Evolutionary conservation across 2,329 filamentous ascomycete genomes (phyloP).

Genomic region (Podosphaera fusca): DNA sequence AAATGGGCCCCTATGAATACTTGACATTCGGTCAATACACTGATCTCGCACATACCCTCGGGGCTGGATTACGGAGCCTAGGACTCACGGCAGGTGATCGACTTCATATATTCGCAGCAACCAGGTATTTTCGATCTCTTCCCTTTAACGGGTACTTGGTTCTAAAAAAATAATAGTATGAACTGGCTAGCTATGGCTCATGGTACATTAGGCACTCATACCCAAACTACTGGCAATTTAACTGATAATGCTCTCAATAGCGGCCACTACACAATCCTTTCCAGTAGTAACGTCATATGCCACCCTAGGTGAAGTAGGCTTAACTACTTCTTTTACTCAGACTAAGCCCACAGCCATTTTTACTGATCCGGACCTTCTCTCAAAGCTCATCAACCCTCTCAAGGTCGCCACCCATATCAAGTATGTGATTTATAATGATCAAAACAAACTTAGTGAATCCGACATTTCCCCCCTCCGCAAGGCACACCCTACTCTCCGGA

Average conservation of each 20-base stretch:
- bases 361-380: slow-evolving; percentile 55
- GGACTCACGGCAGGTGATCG: slow-evolving; percentile 42
- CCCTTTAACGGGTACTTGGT: not conserved
- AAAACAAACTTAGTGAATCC: slow-evolving; percentile 24
- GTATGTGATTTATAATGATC: slow-evolving; percentile 30
- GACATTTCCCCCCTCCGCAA: slow-evolving; percentile 26
- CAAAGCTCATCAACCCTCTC: slow-evolving; percentile 31
- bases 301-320: slow-evolving; percentile 61
- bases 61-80: slow-evolving; percentile 45
- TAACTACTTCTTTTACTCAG: slow-evolving; percentile 66
- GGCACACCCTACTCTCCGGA: slow-evolving; percentile 28
- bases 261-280: slow-evolving; percentile 53
- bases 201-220: slow-evolving; percentile 11
- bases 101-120: slow-evolving; percentile 60
- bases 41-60: slow-evolving; percentile 39
- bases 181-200: slow-evolving; percentile 28
- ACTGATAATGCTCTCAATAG: slow-evolving; percentile 3
- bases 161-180: slow-evolving; percentile 5
- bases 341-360: slow-evolving; percentile 66
- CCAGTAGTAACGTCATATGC: slow-evolving; percentile 88
- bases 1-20: slow-evolving; percentile 57
- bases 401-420: slow-evolving; percentile 29
- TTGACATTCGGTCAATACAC: slow-evolving; percentile 57
- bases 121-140: slow-evolving; percentile 18
- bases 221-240: not conserved